Evolutionary conservation across 257 asterid species (phyloP).

Genomic region (Lithospermum erythrorhizon): DNA sequence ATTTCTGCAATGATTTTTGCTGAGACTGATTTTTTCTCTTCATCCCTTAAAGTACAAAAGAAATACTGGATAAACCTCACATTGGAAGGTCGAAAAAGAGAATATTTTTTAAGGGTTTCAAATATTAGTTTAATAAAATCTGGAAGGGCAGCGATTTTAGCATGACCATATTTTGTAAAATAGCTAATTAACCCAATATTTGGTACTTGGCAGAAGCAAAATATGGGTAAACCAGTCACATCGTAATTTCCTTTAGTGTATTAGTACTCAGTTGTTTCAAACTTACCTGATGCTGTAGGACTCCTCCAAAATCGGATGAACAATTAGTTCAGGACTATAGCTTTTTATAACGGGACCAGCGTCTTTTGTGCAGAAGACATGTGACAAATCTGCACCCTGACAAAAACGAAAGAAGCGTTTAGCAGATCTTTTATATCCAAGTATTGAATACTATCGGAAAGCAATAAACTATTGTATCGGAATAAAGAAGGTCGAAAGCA

Average conservation of each 20-base stretch:
- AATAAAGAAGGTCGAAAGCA: constrained; percentile 2
- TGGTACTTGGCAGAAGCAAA: too few relatives aligned
- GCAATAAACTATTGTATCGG: neutral
- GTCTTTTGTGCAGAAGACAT: constrained; percentile 92
- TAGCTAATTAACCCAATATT: too few relatives aligned
- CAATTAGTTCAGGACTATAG: constrained; percentile 93
- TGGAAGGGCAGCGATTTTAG: neutral
- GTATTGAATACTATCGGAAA: constrained; percentile 3
- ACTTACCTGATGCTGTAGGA: constrained; percentile 75
- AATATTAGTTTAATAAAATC: neutral
- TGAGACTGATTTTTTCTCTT: constrained; percentile 52
- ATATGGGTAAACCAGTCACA: too few relatives aligned
- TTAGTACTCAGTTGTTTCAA: neutral
- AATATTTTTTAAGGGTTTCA: neutral
- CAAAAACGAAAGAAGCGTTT: constrained; percentile 12
- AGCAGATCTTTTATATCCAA: constrained; percentile 1
- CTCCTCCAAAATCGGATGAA: constrained; percentile 91
- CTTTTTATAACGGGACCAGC: constrained; percentile 88
- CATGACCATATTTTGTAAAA: too few relatives aligned
- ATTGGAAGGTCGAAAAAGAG: neutral
- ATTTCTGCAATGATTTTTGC: constrained; percentile 69
- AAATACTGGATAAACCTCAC: neutral
- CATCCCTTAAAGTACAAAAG: constrained; percentile 45
- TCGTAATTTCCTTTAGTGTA: too few relatives aligned
- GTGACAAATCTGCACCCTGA: constrained; percentile 98